Evolutionary conservation across 2,329 filamentous ascomycete species (phyloP).

Genomic region (Cadophora gregata): DNA sequence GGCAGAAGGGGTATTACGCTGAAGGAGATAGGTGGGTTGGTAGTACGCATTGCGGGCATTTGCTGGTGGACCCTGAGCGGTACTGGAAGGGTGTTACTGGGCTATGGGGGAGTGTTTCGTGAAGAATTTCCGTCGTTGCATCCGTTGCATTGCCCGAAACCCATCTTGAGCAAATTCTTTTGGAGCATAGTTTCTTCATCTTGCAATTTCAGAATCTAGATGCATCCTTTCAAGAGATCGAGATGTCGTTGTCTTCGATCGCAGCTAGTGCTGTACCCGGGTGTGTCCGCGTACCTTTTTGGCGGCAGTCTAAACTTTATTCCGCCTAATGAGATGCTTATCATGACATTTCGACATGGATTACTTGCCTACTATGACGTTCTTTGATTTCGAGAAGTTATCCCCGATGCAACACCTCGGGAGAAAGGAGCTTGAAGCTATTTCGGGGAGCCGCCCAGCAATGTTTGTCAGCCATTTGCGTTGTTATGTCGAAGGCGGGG

Average conservation of each 20-base stretch:
- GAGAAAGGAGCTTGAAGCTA: not conserved
- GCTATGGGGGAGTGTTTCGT: slow-evolving; percentile 34
- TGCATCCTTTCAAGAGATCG: not conserved
- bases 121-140: not conserved
- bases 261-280: slow-evolving; percentile 11
- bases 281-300: not conserved
- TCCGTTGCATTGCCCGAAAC: not conserved
- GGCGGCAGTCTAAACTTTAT: not conserved
- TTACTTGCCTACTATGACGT: not conserved
- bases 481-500: not conserved
- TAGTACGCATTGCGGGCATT: slow-evolving; percentile 37
- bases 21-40: slow-evolving; percentile 32
- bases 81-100: slow-evolving; percentile 38
- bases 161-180: not conserved
- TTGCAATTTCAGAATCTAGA: not conserved
- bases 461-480: not conserved
- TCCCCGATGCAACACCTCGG: not conserved
- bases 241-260: slow-evolving; percentile 2
- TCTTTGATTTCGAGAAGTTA: not conserved
- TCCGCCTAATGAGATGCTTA: not conserved
- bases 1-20: slow-evolving; percentile 30
- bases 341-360: not conserved
- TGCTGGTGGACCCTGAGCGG: slow-evolving; percentile 30
- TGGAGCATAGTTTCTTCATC: not conserved
- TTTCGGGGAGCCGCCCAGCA: not conserved